A percentile compares a stretch with the other conserved stretches of the same genome.
phyloP scores from a whole-genome alignment of 1,284 basidiomycete species.

The Schizophyllum commune region DNA sequence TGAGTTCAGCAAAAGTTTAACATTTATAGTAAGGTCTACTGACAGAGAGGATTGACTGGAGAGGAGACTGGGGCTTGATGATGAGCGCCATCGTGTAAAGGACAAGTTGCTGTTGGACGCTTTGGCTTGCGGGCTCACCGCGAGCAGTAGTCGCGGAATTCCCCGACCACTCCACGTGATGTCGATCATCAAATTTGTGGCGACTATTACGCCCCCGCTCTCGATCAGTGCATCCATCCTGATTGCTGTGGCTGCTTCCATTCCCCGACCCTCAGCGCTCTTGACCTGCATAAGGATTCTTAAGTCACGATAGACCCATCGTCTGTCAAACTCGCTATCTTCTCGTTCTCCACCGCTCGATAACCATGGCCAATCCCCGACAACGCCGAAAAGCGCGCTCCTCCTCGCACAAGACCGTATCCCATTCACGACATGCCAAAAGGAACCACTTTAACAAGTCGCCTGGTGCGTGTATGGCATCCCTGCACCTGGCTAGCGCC shows the following conservation, averaged over 20 bases:
- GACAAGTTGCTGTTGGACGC: background rate
- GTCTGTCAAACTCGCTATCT: background rate
- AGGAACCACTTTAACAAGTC: slow-evolving; percentile 67
- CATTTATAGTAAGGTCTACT: background rate
- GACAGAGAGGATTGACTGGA: slow-evolving; percentile 25
- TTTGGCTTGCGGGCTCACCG: background rate
- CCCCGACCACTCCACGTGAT: background rate
- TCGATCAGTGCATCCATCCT: background rate
- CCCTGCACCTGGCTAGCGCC: slow-evolving; percentile 1
- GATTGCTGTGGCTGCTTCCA: background rate
- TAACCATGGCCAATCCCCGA: slow-evolving; percentile 83
- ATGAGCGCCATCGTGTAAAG: slow-evolving; percentile 25
- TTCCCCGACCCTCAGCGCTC: background rate
- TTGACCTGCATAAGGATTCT: background rate
- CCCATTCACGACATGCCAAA: slow-evolving; percentile 62
- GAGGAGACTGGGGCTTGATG: slow-evolving; percentile 23
- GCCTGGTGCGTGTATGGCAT: slow-evolving; percentile 42
- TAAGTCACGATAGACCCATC: background rate
- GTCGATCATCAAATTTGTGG: background rate
- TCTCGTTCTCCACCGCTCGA: background rate
- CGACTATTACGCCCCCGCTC: background rate
- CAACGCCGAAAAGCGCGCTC: slow-evolving; percentile 80
- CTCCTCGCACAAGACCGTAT: slow-evolving; percentile 59
- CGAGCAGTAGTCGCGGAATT: background rate
- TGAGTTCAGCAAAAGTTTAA: background rate